phyloP scores from a whole-genome alignment of 2,329 filamentous ascomycete species.

The Cytospora paraplurivora region DNA sequence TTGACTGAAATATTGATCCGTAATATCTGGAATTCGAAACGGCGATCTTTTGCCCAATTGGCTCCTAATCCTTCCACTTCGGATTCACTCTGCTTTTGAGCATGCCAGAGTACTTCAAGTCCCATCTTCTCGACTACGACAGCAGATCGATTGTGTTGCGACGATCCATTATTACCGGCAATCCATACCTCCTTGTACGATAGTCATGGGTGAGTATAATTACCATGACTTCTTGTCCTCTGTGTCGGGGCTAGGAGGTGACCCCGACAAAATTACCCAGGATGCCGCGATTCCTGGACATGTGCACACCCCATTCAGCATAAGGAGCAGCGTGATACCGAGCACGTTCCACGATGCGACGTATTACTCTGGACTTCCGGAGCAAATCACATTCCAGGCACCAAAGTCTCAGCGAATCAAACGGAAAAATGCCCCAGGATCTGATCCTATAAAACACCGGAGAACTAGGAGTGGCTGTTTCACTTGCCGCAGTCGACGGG shows the following conservation, averaged over 20 bases:
- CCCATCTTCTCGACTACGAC: not conserved
- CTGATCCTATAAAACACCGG: slow-evolving; percentile 85
- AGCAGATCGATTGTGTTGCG: not conserved
- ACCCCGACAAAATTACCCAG: slow-evolving; percentile 33
- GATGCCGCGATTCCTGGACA: slow-evolving; percentile 44
- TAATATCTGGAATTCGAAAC: not conserved
- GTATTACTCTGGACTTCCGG: slow-evolving; percentile 54
- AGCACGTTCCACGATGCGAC: slow-evolving; percentile 50
- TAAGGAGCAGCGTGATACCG: slow-evolving; percentile 41
- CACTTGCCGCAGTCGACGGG: slow-evolving; percentile 84
- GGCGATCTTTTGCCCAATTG: not conserved
- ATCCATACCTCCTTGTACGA: not conserved
- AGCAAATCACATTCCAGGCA: slow-evolving; percentile 50
- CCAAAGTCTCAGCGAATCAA: slow-evolving; percentile 53
- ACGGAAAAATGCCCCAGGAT: slow-evolving; percentile 52
- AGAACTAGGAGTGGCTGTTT: slow-evolving; percentile 92
- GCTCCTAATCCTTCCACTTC: not conserved
- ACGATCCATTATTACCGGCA: not conserved
- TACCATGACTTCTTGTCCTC: slow-evolving; percentile 59
- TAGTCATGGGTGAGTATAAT: slow-evolving; percentile 54
- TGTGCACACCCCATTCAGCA: slow-evolving; percentile 37
- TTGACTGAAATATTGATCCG: not conserved
- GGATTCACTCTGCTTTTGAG: slow-evolving; percentile 7
- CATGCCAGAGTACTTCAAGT: slow-evolving; percentile 5
- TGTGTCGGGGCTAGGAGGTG: slow-evolving; percentile 47